Conservation (phyloP, 2,329 filamentous ascomycete genomes). For the Aspergillus ruber region DNA sequence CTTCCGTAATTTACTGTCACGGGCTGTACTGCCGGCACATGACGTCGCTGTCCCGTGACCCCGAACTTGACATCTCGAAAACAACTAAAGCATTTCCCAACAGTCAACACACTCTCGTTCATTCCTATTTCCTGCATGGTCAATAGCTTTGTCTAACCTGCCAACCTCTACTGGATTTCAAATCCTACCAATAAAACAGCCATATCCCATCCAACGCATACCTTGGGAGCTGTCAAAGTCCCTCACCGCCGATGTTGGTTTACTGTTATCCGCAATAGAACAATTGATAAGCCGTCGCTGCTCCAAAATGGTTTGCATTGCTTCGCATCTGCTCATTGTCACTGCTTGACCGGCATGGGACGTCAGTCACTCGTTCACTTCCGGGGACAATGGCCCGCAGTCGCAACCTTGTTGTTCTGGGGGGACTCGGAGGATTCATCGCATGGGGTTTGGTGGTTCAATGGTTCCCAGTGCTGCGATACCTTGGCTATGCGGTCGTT, state of each 20-base stretch:
- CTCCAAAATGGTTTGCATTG: neutral
- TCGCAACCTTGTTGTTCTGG: constrained; percentile 38
- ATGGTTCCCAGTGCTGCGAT: constrained; percentile 77
- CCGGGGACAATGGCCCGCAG: constrained; percentile 42
- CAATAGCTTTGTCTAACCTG: too few relatives aligned
- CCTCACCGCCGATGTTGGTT: neutral
- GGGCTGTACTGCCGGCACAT: neutral
- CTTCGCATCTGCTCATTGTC: neutral
- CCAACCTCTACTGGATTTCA: too few relatives aligned
- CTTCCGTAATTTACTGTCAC: neutral
- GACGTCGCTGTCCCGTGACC: neutral
- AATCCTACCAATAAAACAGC: too few relatives aligned
- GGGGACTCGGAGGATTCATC: constrained; percentile 51
- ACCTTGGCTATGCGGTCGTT: constrained; percentile 76
- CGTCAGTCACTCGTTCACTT: constrained; percentile 37
- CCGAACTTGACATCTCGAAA: too few relatives aligned
- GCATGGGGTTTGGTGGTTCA: constrained; percentile 81
- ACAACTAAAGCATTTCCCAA: too few relatives aligned
- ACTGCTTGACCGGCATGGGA: constrained; percentile 27
- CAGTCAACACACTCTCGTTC: too few relatives aligned
- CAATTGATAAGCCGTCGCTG: neutral
- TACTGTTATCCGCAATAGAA: neutral
- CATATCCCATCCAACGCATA: too few relatives aligned
- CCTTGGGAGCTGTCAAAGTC: neutral
- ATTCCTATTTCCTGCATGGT: too few relatives aligned